phyloP scores from a whole-genome alignment of 345 rosid genomes.

The Salix caprea region DNA sequence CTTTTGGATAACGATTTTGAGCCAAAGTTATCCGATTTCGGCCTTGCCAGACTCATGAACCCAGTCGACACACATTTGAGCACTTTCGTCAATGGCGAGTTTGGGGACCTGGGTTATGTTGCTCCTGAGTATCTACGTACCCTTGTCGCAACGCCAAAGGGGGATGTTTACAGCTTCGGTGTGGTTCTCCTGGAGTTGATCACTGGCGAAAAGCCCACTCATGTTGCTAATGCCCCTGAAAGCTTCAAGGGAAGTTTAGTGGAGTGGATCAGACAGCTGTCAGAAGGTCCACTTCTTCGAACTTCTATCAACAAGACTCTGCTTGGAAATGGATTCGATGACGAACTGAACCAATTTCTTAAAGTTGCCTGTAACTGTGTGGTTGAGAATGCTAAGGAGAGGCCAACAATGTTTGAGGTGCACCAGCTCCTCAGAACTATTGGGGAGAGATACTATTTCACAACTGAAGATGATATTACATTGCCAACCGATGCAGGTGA shows the following conservation, averaged over 20 bases:
- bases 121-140: slow-evolving; percentile 90
- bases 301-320: slow-evolving; percentile 59
- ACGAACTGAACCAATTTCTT: slow-evolving; percentile 69
- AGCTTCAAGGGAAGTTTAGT: slow-evolving; percentile 83
- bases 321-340: slow-evolving; percentile 58
- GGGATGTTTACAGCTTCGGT: slow-evolving; percentile 95
- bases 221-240: slow-evolving; percentile 56
- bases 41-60: slow-evolving; percentile 94
- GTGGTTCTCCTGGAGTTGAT: slow-evolving; percentile 90
- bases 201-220: slow-evolving; percentile 79
- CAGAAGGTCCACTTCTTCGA: slow-evolving; percentile 45
- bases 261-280: slow-evolving; percentile 65
- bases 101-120: slow-evolving; percentile 91
- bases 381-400: slow-evolving; percentile 54
- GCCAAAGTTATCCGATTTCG: slow-evolving; percentile 91
- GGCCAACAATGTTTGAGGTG: slow-evolving; percentile 87
- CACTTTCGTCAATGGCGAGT: slow-evolving; percentile 95
- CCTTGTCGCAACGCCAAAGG: slow-evolving; percentile 84
- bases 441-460: slow-evolving; percentile 76
- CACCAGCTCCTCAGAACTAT: slow-evolving; percentile 79
- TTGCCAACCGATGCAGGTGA: slow-evolving; percentile 59
- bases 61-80: slow-evolving; percentile 91
- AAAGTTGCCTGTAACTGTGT: slow-evolving; percentile 84
- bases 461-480: slow-evolving; percentile 60
- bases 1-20: slow-evolving; percentile 71